phyloP scores from a whole-genome alignment of 257 asterid species.

The Solanum piurae region DNA sequence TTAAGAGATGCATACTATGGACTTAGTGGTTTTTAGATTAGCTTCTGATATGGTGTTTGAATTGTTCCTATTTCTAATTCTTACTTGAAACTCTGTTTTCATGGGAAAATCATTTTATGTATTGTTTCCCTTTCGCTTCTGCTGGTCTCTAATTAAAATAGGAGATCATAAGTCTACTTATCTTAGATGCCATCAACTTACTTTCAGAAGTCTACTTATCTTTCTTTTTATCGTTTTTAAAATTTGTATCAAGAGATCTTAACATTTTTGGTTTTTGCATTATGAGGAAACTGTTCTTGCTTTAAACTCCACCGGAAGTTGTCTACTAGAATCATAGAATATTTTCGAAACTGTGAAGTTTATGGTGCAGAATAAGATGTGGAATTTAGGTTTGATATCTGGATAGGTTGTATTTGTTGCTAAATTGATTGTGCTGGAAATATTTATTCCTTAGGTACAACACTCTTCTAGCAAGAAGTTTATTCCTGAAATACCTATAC shows the following conservation, averaged over 20 bases:
- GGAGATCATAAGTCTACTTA: background rate
- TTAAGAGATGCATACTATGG: background rate
- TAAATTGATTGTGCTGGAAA: background rate
- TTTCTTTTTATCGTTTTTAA: background rate
- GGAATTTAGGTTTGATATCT: background rate
- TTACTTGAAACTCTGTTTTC: background rate
- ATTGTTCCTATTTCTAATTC: background rate
- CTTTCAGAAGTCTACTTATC: background rate
- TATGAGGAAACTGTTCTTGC: background rate
- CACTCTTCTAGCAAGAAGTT: slow-evolving; percentile 54
- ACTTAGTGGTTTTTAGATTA: background rate
- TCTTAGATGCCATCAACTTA: background rate
- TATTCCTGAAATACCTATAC: slow-evolving; percentile 91
- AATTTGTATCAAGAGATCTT: background rate
- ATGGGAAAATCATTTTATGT: background rate
- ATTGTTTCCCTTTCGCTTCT: background rate
- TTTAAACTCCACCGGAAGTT: background rate
- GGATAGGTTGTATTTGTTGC: background rate
- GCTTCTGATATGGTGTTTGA: background rate
- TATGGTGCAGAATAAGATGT: background rate
- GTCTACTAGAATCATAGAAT: background rate
- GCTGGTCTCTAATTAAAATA: background rate
- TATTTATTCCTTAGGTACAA: slow-evolving; percentile 36
- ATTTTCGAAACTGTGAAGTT: background rate
- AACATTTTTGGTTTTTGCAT: background rate